These are phyloP conservation scores for Candida boidinii DNA, from an alignment of 805 yeast genomes.

Conservation along the genomic window DNA sequence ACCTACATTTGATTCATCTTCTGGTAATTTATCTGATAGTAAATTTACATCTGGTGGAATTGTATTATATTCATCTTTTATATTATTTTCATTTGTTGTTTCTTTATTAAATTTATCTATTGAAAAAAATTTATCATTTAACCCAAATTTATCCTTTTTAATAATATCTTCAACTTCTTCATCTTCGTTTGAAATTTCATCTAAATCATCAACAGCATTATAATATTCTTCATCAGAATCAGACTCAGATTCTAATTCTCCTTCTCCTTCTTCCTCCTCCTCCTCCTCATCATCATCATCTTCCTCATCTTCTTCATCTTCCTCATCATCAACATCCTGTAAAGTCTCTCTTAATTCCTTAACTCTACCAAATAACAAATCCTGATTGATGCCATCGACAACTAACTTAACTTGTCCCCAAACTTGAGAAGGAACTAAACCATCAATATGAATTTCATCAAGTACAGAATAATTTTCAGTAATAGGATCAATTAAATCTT, in stretches of 20 bases:
- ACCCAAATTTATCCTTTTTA: slow-evolving; percentile 42
- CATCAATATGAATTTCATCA: slow-evolving; percentile 78
- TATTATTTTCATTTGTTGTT: slow-evolving; percentile 29
- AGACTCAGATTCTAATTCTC: slow-evolving; percentile 13
- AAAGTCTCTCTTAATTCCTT: slow-evolving; percentile 36
- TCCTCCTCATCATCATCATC: slow-evolving; percentile 17
- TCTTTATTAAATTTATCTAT: slow-evolving; percentile 72
- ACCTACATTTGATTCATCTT: slow-evolving; percentile 15
- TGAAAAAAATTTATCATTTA: slow-evolving; percentile 70
- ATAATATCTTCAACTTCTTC: slow-evolving; percentile 11
- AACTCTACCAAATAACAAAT: slow-evolving; percentile 47
- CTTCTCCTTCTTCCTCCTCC: slow-evolving; percentile 19
- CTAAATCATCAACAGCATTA: slow-evolving; percentile 22
- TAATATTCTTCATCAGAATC: slow-evolving; percentile 20
- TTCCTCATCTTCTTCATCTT: slow-evolving; percentile 13
- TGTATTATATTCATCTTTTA: slow-evolving; percentile 17
- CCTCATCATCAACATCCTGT: slow-evolving; percentile 12
- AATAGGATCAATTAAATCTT: slow-evolving; percentile 50
- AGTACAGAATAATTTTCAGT: slow-evolving; percentile 42
- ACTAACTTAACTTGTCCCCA: slow-evolving; percentile 91
- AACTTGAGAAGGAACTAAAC: slow-evolving; percentile 82
- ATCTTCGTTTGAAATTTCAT: slow-evolving; percentile 32
- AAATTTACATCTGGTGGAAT: slow-evolving; percentile 22
- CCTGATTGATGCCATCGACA: slow-evolving; percentile 67
- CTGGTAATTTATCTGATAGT: slow-evolving; percentile 12